Percentiles rank a stretch among this genome's conserved stretches.
Conservation (phyloP, 352 stramenopile genomes). For the Phytophthora niederhauseri region DNA sequence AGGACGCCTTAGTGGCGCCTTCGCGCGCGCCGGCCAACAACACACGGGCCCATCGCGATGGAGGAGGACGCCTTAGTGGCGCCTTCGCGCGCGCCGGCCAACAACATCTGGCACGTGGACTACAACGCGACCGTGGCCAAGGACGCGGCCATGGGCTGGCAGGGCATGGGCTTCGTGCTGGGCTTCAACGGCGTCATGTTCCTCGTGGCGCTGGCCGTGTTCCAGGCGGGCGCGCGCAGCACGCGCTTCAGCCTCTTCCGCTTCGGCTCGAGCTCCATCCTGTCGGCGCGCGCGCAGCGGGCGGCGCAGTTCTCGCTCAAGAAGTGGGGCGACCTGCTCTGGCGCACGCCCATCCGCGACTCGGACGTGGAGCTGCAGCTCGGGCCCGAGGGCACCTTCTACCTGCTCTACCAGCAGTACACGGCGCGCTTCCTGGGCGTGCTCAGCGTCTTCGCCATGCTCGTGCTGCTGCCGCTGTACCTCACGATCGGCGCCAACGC, state of each 20-base stretch:
- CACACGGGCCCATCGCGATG: too few species aligned
- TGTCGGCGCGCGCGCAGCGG: slow-evolving; percentile 39
- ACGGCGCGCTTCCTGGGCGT: slow-evolving; percentile 61
- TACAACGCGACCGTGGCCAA: slow-evolving; percentile 81
- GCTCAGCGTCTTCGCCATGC: slow-evolving; percentile 68
- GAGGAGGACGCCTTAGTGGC: slow-evolving; percentile 3
- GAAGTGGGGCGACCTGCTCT: slow-evolving; percentile 73
- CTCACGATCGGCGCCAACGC: slow-evolving; percentile 56
- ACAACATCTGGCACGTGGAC: slow-evolving; percentile 78
- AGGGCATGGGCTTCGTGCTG: slow-evolving; percentile 80
- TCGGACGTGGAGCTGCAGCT: slow-evolving; percentile 68
- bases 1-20: slow-evolving; percentile 1
- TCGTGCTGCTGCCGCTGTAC: slow-evolving; percentile 79
- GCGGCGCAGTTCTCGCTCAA: slow-evolving; percentile 57
- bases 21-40: slow-evolving; percentile 36
- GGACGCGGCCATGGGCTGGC: slow-evolving; percentile 79
- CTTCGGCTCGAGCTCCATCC: slow-evolving; percentile 59
- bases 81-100: slow-evolving; percentile 25
- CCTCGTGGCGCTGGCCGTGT: slow-evolving; percentile 61
- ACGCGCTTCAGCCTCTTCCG: slow-evolving; percentile 79
- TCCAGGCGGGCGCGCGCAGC: slow-evolving; percentile 66
- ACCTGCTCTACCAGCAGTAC: slow-evolving; percentile 87
- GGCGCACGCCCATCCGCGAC: slow-evolving; percentile 70
- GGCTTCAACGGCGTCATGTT: slow-evolving; percentile 77
- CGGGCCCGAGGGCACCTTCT: slow-evolving; percentile 83